Percentiles rank a stretch among this genome's conserved stretches.
These are phyloP conservation scores for Arthrinium phaeospermum DNA, from an alignment of 2,329 filamentous ascomycete species.

Conservation along the genomic window DNA sequence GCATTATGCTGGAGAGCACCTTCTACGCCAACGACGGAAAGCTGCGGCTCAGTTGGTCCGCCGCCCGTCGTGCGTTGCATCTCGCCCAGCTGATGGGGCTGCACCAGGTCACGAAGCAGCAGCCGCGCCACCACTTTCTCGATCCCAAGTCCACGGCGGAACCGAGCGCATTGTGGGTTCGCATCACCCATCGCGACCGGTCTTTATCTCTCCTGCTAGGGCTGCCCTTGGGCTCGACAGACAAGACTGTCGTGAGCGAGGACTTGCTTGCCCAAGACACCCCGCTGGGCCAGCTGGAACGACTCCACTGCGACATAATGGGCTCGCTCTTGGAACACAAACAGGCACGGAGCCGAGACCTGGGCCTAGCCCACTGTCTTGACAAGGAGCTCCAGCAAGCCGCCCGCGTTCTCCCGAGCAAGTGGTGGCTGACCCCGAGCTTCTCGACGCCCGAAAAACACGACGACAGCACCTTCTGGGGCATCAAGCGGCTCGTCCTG, in stretches of 20 bases:
- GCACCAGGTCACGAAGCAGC: not conserved
- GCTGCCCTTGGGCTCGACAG: constrained; percentile 42
- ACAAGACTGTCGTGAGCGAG: not conserved
- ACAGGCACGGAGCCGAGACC: constrained; percentile 20
- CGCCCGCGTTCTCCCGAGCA: not conserved
- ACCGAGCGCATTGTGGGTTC: constrained; percentile 48
- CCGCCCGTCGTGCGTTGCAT: not conserved
- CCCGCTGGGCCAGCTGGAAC: not conserved
- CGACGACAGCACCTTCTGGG: constrained; percentile 22
- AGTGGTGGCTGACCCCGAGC: not conserved
- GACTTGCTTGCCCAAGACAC: not conserved
- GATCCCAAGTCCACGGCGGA: constrained; percentile 33
- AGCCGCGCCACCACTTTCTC: constrained; percentile 28
- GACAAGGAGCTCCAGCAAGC: constrained; percentile 30
- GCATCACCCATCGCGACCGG: constrained; percentile 48
- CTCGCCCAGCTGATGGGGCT: not conserved
- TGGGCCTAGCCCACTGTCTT: not conserved
- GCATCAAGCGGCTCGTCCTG: constrained; percentile 41
- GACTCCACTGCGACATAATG: not conserved
- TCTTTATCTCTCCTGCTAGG: constrained; percentile 51
- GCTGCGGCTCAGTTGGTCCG: not conserved
- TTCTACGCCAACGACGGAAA: not conserved
- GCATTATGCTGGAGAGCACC: not conserved
- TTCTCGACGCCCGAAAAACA: constrained; percentile 18
- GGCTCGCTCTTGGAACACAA: not conserved